A percentile compares a stretch with the other conserved stretches of the same genome.
Evolutionary conservation across 495 filamentous ascomycete genomes (phyloP).

Genomic region (Daldinia childiae): DNA sequence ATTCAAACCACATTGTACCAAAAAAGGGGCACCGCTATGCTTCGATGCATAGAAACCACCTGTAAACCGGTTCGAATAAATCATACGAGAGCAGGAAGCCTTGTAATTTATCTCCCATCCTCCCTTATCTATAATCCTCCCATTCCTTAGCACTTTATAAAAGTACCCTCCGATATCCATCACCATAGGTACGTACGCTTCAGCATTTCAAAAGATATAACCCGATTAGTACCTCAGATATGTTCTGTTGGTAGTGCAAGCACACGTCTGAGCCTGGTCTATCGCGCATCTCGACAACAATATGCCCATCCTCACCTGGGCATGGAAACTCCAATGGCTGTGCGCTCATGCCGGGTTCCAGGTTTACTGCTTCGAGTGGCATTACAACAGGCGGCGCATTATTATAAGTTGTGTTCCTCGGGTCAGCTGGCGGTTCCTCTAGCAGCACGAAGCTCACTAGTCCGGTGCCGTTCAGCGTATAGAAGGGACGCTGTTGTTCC

Average conservation of each 20-base stretch:
- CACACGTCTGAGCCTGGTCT: constrained; percentile 13
- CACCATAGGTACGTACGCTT: no score
- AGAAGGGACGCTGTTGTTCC: constrained; percentile 48
- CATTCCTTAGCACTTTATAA: neutral
- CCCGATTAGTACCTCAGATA: constrained; percentile 10
- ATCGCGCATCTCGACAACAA: constrained; percentile 23
- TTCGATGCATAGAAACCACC: neutral
- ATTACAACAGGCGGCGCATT: constrained; percentile 57
- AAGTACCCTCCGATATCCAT: no score
- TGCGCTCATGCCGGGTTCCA: constrained; percentile 23
- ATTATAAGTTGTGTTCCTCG: constrained; percentile 61
- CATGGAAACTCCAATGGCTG: constrained; percentile 32
- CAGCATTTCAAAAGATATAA: constrained; percentile 33
- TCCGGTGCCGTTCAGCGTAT: constrained; percentile 66
- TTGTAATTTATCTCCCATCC: neutral
- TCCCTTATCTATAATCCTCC: neutral
- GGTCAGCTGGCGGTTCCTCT: constrained; percentile 35
- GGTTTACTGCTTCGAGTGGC: constrained; percentile 14
- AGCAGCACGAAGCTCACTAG: constrained; percentile 63
- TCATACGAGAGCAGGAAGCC: neutral
- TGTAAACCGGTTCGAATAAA: no score
- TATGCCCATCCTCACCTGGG: constrained; percentile 25
- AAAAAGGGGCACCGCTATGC: constrained; percentile 15
- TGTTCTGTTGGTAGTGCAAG: constrained; percentile 17
- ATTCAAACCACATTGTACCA: constrained; percentile 24